Percentiles rank a stretch among this genome's conserved stretches.
Evolutionary conservation across 2,329 filamentous ascomycete genomes (phyloP).

Genomic region (Colletotrichum sp.): DNA sequence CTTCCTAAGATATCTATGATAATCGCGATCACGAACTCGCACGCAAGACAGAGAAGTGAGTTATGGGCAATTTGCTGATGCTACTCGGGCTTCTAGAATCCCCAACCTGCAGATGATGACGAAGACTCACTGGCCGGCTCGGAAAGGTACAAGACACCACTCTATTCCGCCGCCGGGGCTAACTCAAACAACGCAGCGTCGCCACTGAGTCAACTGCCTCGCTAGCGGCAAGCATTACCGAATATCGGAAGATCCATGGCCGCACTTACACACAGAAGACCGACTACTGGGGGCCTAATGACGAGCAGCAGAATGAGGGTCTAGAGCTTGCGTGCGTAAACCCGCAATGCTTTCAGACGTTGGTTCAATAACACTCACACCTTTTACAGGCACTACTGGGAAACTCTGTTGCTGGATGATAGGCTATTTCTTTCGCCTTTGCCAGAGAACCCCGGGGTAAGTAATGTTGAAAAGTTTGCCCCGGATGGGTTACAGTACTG

Average conservation of each 20-base stretch:
- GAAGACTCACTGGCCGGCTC: neutral
- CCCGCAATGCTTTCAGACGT: rapidly evolving
- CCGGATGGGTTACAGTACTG: neutral
- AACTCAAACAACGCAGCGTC: neutral
- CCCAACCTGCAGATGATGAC: neutral
- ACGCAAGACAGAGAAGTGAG: neutral
- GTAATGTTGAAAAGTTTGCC: neutral
- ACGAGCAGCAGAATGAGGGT: constrained; percentile 16
- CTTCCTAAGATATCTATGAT: neutral
- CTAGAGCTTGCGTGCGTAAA: constrained; percentile 7
- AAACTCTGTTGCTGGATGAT: neutral
- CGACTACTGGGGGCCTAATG: constrained; percentile 18
- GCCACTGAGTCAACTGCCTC: neutral
- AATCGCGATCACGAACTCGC: neutral
- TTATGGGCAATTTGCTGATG: neutral
- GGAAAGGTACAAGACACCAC: neutral
- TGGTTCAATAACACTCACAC: neutral
- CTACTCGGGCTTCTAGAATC: neutral
- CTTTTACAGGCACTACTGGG: neutral
- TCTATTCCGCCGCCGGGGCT: neutral
- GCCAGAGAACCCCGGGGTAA: neutral
- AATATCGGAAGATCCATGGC: constrained; percentile 12
- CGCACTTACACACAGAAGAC: constrained; percentile 16
- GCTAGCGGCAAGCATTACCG: constrained; percentile 1
- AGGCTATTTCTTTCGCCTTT: constrained; percentile 8